These are phyloP conservation scores for Lentinus tigrinus DNA, from an alignment of 768 basidiomycete species.

Conservation along the genomic window DNA sequence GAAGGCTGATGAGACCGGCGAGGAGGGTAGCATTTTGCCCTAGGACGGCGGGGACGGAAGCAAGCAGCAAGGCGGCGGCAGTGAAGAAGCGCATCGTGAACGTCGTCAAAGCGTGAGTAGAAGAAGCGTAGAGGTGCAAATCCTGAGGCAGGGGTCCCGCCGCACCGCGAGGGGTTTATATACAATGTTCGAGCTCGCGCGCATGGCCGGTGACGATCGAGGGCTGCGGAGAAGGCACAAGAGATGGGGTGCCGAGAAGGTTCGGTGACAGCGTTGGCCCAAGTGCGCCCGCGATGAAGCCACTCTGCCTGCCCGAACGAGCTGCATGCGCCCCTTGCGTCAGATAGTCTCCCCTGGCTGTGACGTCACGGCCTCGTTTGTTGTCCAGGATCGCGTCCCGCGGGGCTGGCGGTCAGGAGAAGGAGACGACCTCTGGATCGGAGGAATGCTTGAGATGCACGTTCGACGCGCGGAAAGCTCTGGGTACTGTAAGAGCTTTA, in stretches of 20 bases:
- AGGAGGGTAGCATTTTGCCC: slow-evolving; percentile 34
- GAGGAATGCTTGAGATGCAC: no score
- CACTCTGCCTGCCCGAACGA: no score
- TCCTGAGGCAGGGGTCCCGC: neutral
- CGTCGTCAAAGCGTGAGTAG: neutral
- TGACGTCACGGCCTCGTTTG: no score
- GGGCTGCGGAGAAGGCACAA: neutral
- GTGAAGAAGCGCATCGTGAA: slow-evolving; percentile 6
- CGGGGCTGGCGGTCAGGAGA: no score
- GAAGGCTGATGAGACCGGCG: slow-evolving; percentile 34
- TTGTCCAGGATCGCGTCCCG: no score
- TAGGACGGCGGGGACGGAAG: slow-evolving; percentile 23
- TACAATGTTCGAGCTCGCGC: neutral
- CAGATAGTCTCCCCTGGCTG: no score
- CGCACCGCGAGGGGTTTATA: slow-evolving; percentile 1
- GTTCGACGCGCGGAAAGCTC: no score
- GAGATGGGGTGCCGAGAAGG: neutral
- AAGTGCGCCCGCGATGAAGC: no score
- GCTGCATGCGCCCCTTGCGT: no score
- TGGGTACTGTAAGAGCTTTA: no score
- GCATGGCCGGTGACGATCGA: neutral
- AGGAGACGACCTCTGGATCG: no score
- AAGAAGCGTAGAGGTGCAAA: neutral
- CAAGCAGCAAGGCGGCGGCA: slow-evolving; percentile 9
- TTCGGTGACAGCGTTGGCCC: neutral